Percentiles rank a stretch among this genome's conserved stretches.
These are phyloP conservation scores for Solanum piurae DNA, from an alignment of 257 asterid genomes.

Conservation along the genomic window DNA sequence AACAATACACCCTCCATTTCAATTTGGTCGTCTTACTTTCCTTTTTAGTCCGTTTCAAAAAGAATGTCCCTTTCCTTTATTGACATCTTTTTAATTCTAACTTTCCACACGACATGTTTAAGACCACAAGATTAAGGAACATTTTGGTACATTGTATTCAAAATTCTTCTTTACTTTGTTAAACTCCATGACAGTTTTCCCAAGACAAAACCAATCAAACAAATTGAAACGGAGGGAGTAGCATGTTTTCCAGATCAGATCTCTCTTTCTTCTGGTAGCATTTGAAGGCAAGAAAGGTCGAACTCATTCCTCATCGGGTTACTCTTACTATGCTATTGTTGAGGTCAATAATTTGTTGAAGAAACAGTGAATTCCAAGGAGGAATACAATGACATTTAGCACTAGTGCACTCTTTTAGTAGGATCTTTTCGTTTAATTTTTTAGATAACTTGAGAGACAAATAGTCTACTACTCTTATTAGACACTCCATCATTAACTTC, in stretches of 20 bases:
- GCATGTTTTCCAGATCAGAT: background rate
- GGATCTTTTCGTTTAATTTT: background rate
- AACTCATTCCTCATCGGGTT: background rate
- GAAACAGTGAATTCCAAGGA: background rate
- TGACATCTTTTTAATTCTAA: background rate
- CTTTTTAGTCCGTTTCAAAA: background rate
- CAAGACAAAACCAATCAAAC: background rate
- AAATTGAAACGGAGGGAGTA: background rate
- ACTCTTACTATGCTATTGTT: background rate
- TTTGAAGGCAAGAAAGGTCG: background rate
- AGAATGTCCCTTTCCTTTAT: background rate
- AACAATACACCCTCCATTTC: background rate
- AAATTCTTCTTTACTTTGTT: background rate
- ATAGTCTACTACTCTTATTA: background rate
- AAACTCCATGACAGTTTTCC: background rate
- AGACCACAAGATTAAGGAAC: background rate
- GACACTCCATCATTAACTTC: background rate
- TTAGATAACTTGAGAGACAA: background rate
- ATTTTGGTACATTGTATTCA: background rate
- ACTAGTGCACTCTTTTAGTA: background rate
- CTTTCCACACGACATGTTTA: fast-evolving
- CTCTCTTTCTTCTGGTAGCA: background rate
- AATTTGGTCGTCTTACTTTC: background rate
- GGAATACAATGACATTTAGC: background rate
- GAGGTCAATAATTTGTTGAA: background rate